Evolutionary conservation across 352 stramenopile genomes (phyloP).

Genomic region (Pilasporangium apinafurcum): DNA sequence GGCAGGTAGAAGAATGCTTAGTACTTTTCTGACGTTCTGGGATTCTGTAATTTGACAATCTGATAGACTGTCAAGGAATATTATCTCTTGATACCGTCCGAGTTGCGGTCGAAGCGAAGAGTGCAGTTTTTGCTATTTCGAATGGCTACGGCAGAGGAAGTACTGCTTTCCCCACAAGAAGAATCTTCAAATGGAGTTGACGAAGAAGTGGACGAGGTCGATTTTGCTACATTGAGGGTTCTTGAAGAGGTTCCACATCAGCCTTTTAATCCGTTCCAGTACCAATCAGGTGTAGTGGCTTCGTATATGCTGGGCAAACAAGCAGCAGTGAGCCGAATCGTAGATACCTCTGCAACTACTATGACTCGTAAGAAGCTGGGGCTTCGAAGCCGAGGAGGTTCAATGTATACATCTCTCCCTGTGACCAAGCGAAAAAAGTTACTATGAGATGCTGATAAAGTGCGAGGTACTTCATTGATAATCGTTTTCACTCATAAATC

Average conservation of each 20-base stretch:
- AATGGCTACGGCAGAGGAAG: slow-evolving; percentile 20
- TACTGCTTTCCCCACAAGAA: slow-evolving; percentile 6
- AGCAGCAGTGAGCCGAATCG: not conserved
- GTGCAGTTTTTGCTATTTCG: slow-evolving; percentile 15
- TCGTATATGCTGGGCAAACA: not conserved
- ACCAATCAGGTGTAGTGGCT: slow-evolving; percentile 8
- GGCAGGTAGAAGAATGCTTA: not conserved
- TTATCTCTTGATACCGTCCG: slow-evolving; percentile 5
- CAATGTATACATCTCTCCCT: not conserved
- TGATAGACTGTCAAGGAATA: slow-evolving; percentile 1
- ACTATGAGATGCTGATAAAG: too few relatives aligned
- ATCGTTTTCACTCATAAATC: too few relatives aligned
- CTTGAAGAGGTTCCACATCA: slow-evolving; percentile 9
- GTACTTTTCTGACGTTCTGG: not conserved
- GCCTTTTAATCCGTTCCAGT: slow-evolving; percentile 19
- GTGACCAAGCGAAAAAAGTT: slow-evolving; percentile 6
- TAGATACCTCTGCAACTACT: too few relatives aligned
- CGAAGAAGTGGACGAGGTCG: not conserved
- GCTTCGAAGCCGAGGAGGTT: not conserved
- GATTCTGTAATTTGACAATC: not conserved
- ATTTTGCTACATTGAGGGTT: not conserved
- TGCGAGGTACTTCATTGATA: too few relatives aligned
- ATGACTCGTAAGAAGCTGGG: too few relatives aligned
- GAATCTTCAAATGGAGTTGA: not conserved
- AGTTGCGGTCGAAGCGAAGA: not conserved